A percentile compares a stretch with the other conserved stretches of the same genome.
These are phyloP conservation scores for Rickenella mellea DNA, from an alignment of 768 basidiomycete species.

Conservation along the genomic window DNA sequence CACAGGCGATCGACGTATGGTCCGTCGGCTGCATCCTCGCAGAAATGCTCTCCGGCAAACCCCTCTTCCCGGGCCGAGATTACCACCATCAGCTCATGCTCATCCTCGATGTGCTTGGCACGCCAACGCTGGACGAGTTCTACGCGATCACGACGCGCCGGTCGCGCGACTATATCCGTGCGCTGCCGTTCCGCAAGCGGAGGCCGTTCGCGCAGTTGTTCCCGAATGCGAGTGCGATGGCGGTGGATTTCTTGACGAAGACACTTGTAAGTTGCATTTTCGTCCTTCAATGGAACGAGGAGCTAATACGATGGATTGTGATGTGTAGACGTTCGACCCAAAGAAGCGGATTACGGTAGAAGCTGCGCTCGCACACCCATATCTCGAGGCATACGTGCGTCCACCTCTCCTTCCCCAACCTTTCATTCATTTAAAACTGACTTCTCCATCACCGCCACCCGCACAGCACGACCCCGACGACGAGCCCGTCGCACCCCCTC, in stretches of 20 bases:
- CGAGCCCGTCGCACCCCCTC: slow-evolving; percentile 91
- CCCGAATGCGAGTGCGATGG: slow-evolving; percentile 82
- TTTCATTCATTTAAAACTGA: slow-evolving; percentile 5
- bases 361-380: slow-evolving; percentile 89
- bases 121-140: slow-evolving; percentile 95
- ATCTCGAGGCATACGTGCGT: slow-evolving; percentile 85
- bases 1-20: slow-evolving; percentile 79
- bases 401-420: slow-evolving; percentile 2
- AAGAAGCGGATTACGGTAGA: slow-evolving; percentile 95
- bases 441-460: not conserved
- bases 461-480: slow-evolving; percentile 90
- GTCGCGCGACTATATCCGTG: slow-evolving; percentile 91
- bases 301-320: not conserved
- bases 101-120: slow-evolving; percentile 94
- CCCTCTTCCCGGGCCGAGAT: slow-evolving; percentile 92
- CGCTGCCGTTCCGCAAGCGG: slow-evolving; percentile 86
- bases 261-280: slow-evolving; percentile 47
- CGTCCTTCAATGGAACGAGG: not conserved
- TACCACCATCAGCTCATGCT: slow-evolving; percentile 94
- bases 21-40: slow-evolving; percentile 84
- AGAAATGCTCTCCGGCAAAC: slow-evolving; percentile 96
- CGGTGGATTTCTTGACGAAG: slow-evolving; percentile 70
- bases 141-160: slow-evolving; percentile 90
- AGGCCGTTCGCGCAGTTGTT: slow-evolving; percentile 77
- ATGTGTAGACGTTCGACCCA: slow-evolving; percentile 82